Evolutionary conservation across 2,329 filamentous ascomycete genomes (phyloP), one percentile per base, ranked within the genome.

Genomic region (Fusarium decemcellulare): DNA sequence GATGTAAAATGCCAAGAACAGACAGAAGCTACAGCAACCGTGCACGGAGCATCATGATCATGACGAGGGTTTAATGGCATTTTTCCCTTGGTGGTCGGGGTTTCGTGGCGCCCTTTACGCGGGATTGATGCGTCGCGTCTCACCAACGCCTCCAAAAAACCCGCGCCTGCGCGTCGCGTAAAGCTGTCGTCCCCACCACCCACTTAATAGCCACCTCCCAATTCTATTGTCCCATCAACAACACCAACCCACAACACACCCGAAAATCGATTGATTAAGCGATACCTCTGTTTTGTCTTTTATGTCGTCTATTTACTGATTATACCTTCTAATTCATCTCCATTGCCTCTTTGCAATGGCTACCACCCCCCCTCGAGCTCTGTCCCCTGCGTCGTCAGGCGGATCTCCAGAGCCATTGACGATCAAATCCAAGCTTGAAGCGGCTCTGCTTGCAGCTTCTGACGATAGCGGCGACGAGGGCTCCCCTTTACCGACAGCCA

Each of bases 401-500:
- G 82, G 81, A 50, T 79, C 79, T 42, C 81, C 84, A 47, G 79
- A 83, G 60, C 83, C 80, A 44, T 81, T 86, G 52, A 80, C 87
- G 11, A 88, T 87, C 7, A 81, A 79, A 42, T 85, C 88, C 18
- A 90, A 89, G 70, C 82, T 90, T 52, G 82, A 80, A 69, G 86
- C 87, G 18, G 18, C 18, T 23, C 77, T 89, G 54, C 74, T 90
- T 29, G 87, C 84, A 30, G 78, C 81, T 1, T 77, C 88, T 11
- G 84, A 86, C 43, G 82, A 78, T 63, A 84, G 84, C 63, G 86
- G 86, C 11, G 86, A 86, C 10, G 83, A 85, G n/a, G 43, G 36
- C 16, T 65, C 72, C 7, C 65, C 65, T 34, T 63, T 60, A 11
- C 67, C 46, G 44, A 71, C 59, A 59, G 29, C 15, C 15, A 59